Evolutionary conservation across 257 asterid species (phyloP), one percentile per base, ranked within the genome.

Genomic region (Solanum medicagineum): DNA sequence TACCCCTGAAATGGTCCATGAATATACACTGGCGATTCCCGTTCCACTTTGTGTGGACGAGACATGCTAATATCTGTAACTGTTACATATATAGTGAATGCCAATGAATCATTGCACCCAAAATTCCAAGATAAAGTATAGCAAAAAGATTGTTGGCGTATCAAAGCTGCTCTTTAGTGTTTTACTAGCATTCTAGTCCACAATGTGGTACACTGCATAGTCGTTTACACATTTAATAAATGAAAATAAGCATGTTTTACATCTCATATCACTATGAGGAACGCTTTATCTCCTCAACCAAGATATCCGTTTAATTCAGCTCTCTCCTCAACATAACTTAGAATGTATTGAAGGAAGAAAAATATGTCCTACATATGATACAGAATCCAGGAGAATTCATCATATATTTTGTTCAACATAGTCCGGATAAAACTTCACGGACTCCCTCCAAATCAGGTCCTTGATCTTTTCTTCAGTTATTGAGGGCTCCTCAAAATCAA

Each of bases 361-460:
- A 79, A n/a, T 75, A 14, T 16, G 36, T 49, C 22, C 83, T 26
- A 53, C 65, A 53, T 79, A 79, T 79, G 49, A 26, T 79, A 79
- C 83, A 79, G 1, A 51, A 79, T 75, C 42, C 83, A 79, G 65
- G 49, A 26, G 26, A 26, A 26, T 11, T 0, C 3, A 20, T 77
- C 63, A 51, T 24, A 51, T 51, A 4, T 26, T 79, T 79, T 51
- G 47, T 9, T 79, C 83, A 26, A 79, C 65, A 53, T 26, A 51
- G 63, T 77, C 65, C 3, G 94, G 96, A 89, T 94, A 86, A 87
- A 86, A 94, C 65, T 70, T 84, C 42, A 92, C 90, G 4, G 94
- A 86, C 66, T 94, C 98, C 89, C 84, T 92, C 93, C 93, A 93
- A 56, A 93, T 92, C 42, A 93, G 94, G 85, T 94, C 98, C 91